Evolutionary conservation across 2,329 filamentous ascomycete species (phyloP), one percentile per base, ranked within the genome.

Genomic region (Ophiostoma pallidulum): DNA sequence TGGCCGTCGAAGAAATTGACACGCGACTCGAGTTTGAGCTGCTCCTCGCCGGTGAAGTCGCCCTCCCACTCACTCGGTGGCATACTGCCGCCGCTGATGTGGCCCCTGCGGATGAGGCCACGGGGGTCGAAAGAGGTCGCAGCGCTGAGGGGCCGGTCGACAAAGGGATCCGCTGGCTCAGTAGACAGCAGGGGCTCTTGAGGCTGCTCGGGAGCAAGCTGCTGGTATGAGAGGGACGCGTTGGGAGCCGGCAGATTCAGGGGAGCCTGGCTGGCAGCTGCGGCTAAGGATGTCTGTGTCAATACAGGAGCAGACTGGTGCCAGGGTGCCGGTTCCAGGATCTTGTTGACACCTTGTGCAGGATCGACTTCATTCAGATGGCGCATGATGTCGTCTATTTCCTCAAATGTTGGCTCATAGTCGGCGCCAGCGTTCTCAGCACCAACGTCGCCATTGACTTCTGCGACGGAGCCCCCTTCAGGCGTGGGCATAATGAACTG

Each of bases 331-430:
- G 41, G 63, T 39, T 73, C 68, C 13, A 70, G 62, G 8, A 67
- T 68, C 58, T 80, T 82, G 59, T 88, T 86, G 50, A 88, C 77
- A 12, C 86, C 86, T 62, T 84, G 78, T 44, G 83, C 80, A 2
- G 84, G 84, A 54, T 88, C 80, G 41, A 73, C 78, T 50, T 82
- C 76, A 57, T 88, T 83, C 57, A 96, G 75, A 51, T 92, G 84
- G 54, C 83, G 79, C 88, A 97, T 95, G 45, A 96, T 81, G 38
- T 84, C 87, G 67, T 96, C 90, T 58, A 96, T 90, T 60, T 96
- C 89, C 56, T 91, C 83, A 57, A 86, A 86, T 0, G 82, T 77
- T 7, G 69, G 72, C 52, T 71, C 70, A 18, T 58, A 58, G 7
- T 60, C 58, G 4, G 56, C 53, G 19, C 58, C 53, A n/a, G 52